Evolutionary conservation across 495 filamentous ascomycete genomes (phyloP).

Genomic region (Sphaerosporella brunnea): DNA sequence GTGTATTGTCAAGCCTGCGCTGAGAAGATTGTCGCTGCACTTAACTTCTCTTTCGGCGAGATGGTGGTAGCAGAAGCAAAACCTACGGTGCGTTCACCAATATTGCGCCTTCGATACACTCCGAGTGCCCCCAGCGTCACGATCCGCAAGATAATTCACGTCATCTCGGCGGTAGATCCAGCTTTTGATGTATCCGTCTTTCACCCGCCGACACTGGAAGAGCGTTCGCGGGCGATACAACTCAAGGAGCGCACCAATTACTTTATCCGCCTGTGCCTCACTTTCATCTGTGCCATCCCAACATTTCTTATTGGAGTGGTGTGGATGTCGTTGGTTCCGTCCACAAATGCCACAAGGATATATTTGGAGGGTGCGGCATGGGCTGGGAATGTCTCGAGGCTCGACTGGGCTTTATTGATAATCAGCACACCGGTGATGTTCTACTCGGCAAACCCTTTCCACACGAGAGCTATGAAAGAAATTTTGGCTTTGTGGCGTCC

Average conservation of each 20-base stretch:
- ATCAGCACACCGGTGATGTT: constrained; percentile 83
- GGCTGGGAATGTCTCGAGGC: constrained; percentile 55
- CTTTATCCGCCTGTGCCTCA: constrained; percentile 47
- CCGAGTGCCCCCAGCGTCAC: constrained; percentile 55
- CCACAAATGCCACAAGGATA: constrained; percentile 35
- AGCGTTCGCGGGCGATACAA: constrained; percentile 57
- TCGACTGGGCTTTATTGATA: constrained; percentile 69
- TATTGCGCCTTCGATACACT: constrained; percentile 47
- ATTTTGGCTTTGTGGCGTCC: constrained; percentile 60
- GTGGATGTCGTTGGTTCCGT: constrained; percentile 65
- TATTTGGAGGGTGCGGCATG: constrained; percentile 54
- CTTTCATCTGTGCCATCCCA: constrained; percentile 59
- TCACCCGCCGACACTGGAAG: constrained; percentile 70
- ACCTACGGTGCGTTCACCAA: constrained; percentile 39
- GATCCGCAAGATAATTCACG: constrained; percentile 50
- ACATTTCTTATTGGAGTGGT: constrained; percentile 82
- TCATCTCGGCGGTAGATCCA: constrained; percentile 46
- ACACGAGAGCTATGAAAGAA: constrained; percentile 61
- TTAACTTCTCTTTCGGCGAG: neutral
- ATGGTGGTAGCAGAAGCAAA: constrained; percentile 33
- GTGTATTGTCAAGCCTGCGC: neutral
- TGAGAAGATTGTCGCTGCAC: neutral
- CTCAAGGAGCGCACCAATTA: constrained; percentile 43
- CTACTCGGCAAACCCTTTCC: constrained; percentile 73
- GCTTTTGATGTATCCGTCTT: constrained; percentile 51